A percentile compares a stretch with the other conserved stretches of the same genome.
Evolutionary conservation across 371 early-diverging fungal species (phyloP).

Genomic region (Mortierella sp.): DNA sequence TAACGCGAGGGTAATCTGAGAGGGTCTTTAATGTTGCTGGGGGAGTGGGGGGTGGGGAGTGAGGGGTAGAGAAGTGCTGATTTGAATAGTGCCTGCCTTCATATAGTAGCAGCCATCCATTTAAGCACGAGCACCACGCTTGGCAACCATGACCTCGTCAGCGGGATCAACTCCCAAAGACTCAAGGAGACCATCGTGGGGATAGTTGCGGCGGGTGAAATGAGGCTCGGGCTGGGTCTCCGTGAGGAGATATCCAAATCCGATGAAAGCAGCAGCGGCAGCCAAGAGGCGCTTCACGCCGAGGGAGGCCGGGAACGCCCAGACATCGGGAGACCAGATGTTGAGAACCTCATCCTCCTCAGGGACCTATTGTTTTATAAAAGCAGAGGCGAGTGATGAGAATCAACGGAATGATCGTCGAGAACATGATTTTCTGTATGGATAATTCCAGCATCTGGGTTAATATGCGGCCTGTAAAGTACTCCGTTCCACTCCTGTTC

Average conservation of each 20-base stretch:
- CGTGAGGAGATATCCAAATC: conserved; percentile 60
- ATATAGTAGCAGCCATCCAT: too few relatives aligned
- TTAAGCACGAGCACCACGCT: conserved; percentile 47
- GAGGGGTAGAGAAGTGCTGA: too few relatives aligned
- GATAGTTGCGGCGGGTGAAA: conserved; percentile 46
- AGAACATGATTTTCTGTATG: too few relatives aligned
- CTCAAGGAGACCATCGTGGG: conserved; percentile 43
- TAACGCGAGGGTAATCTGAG: too few relatives aligned
- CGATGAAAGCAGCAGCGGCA: conserved; percentile 55
- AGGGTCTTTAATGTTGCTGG: too few relatives aligned
- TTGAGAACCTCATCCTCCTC: conserved; percentile 73
- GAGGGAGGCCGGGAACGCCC: conserved; percentile 65
- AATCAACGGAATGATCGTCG: too few relatives aligned
- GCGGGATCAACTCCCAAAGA: conserved; percentile 44
- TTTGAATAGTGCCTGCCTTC: too few relatives aligned
- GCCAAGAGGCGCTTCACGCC: conserved; percentile 64
- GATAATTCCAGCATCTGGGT: too few relatives aligned
- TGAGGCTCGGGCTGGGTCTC: conserved; percentile 60
- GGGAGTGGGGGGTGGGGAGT: too few relatives aligned
- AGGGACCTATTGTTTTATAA: conserved; percentile 58
- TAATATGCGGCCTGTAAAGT: too few relatives aligned
- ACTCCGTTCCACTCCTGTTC: too few relatives aligned
- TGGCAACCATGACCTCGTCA: conserved; percentile 51
- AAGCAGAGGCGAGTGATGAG: neutral
- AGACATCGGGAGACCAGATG: conserved; percentile 75